A percentile compares a stretch with the other conserved stretches of the same genome.
phyloP scores from a whole-genome alignment of 108 stramenopile genomes.

The Nitzschia inconspicua region DNA sequence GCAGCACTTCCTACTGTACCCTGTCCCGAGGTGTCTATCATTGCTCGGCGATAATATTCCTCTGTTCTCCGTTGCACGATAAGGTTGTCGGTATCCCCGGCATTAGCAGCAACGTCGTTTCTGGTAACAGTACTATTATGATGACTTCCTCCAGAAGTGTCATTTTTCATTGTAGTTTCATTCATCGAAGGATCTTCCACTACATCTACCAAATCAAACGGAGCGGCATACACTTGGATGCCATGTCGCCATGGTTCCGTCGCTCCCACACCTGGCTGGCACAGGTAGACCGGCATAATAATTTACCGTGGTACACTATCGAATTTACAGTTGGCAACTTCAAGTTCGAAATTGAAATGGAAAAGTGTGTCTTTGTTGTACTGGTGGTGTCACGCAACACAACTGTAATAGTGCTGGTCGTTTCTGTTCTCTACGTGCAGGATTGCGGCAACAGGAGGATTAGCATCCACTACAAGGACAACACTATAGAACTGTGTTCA shows the following conservation, averaged over 20 bases:
- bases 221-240: constrained; percentile 68
- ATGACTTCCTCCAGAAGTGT: not conserved
- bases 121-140: not conserved
- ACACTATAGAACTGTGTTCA: no score
- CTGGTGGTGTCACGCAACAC: no score
- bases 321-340: no score
- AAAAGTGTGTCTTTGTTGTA: no score
- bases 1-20: not conserved
- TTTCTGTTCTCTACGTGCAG: no score
- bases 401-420: no score
- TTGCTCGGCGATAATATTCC: not conserved
- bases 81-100: not conserved
- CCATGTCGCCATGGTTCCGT: constrained; percentile 81
- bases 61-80: not conserved
- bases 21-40: not conserved
- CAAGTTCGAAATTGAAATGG: no score
- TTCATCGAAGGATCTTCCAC: not conserved
- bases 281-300: constrained; percentile 86
- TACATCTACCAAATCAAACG: constrained; percentile 42
- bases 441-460: no score
- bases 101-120: not conserved
- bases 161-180: not conserved
- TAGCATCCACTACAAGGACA: no score
- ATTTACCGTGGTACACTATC: not conserved
- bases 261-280: constrained; percentile 54